Base-by-base conservation (phyloP, 2,329 filamentous ascomycete genomes). In the Fusarium citri region DNA sequence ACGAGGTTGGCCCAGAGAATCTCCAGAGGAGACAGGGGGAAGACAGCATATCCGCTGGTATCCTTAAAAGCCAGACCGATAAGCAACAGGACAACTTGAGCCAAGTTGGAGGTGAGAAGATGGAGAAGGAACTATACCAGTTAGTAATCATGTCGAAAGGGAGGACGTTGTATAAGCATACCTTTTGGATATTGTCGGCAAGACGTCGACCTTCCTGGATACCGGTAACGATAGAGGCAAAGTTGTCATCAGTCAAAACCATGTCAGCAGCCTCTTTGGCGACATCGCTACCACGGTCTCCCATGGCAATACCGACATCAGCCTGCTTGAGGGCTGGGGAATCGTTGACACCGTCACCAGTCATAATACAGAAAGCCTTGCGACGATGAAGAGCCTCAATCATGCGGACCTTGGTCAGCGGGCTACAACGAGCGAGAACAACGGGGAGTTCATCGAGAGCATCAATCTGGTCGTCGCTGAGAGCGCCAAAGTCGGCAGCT, bases 201-300 rank as follows among this genome's bases (percentile, higher is more conserved):
- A 92, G 83, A 40, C 90, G 83, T 43, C 91, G 86, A 15, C 91
- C 91, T 78, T 92, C 90, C 76, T 91, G 87, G 47, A 93, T 89
- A 34, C 88, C 90, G n/a, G 88, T 90, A 42, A 92, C 85, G 58
- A 92, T 93, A 28, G 91, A 94, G 14, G 93, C 92, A 76, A 97
- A 97, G 80, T 97, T 94, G 79, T 96, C 93, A 76, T 96, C 93
- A 0, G 92, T 94, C 42, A 97, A 83, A 37, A 97, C 92, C 86
- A 97, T 96, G 76, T 97, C 93, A 2, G 92, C 91, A 5, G 93
- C 93, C 79, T 96, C 90, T 74, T 92, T 93, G 66, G 91, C 91
- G 12, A 93, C 91, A 75, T 93, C 91, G 46, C 88, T 91, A 18
- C 91, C 91, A 43, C 89, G 85, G 67, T 88, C 83, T 49, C 91